Base-by-base conservation (phyloP, 495 filamentous ascomycete genomes). In the Hyaloscypha finlandica region DNA sequence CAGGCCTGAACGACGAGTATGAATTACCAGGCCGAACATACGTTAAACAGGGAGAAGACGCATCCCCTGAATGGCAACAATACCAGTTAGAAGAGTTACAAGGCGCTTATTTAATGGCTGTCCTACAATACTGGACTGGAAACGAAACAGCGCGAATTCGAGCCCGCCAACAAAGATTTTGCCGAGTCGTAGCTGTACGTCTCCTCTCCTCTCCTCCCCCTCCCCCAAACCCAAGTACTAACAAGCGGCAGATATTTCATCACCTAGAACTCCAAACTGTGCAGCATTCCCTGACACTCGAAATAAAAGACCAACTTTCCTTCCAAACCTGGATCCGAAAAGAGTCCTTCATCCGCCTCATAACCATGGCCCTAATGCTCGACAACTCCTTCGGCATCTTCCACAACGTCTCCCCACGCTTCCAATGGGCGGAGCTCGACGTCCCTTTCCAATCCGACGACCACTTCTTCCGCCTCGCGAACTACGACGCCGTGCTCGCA, bases 351-450 rank as follows among this genome's bases (percentile, higher is more conserved):
- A 70, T 73, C 33, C 59, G 71, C 64, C 68, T 42, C 16, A 55
- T 65, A n/a, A 63, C 64, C 16, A 22, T 74, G 3, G 63, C 68
- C 8, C 48, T 58, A 16, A 70, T 74, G 72, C 69, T 74, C 19
- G 72, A 74, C 59, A 61, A 68, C 53, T 64, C 65, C 3, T 74
- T 71, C 64, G 72, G 66, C 4, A 74, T 74, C 20, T 74, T 74
- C 69, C 71, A 74, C 61, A 74, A 74, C 30, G 69, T 70, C 4
- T 32, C 72, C 9, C 64, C 69, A 12, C 66, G 67, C 16, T 65
- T 71, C 37, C 65, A 74, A 37, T 74, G 72, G 72, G 45, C 68
- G 5, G 72, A 74, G 63, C 22, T 74, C 19, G 72, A 71, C 39
- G 63, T 74, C 4, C 56, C 65, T 1, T 70, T 74, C 48, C 67